Base-by-base conservation (phyloP, 2,329 filamentous ascomycete species). In the Ophiostoma piceae region DNA sequence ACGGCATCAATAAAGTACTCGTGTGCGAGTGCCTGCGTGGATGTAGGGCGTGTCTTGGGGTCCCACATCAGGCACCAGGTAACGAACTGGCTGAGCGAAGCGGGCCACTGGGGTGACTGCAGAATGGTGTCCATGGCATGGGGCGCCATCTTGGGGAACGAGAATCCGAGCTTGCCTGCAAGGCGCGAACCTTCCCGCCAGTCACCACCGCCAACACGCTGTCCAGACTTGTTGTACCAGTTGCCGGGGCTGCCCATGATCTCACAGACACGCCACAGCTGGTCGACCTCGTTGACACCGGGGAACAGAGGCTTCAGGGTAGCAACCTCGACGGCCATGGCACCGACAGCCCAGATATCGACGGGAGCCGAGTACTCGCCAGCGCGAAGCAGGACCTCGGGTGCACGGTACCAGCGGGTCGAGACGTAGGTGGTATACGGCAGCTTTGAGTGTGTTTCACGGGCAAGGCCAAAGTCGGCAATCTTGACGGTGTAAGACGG, bases 41-140 rank as follows among this genome's bases (percentile, higher is more conserved):
- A 97, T 3, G 94, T 98, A 64, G 95, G 95, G 72, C 95, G 87
- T 76, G 83, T 88, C 82, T 94, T 96, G 12, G 95, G 95, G 79
- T 99, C 95, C 95, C 95, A 99, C 91, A 98, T 95, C 74, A 99
- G 81, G 80, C 95, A 99, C 93, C 93, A 97, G 19, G 95, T 99
- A 71, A 99, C 95, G 77, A 99, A 98, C 71, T 96, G 88, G 76
- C 90, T 91, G 69, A 99, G 84, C 26, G 92, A 90, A 1, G 90
- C 82, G 6, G 95, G 95, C 95, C 95, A 99, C 77, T 97, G 92
- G 19, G 95, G 93, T 35, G 91, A 79, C 77, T 92, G 92, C 8
- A 99, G 84, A 74, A 98, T 95, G 5, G 92, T 96, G 75, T 98
- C 94, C 87, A 99, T 92, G 22, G 94, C 88, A 79, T 98, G 95